phyloP scores from a whole-genome alignment of 2,329 filamentous ascomycete genomes.

The Elsinoe australis region DNA sequence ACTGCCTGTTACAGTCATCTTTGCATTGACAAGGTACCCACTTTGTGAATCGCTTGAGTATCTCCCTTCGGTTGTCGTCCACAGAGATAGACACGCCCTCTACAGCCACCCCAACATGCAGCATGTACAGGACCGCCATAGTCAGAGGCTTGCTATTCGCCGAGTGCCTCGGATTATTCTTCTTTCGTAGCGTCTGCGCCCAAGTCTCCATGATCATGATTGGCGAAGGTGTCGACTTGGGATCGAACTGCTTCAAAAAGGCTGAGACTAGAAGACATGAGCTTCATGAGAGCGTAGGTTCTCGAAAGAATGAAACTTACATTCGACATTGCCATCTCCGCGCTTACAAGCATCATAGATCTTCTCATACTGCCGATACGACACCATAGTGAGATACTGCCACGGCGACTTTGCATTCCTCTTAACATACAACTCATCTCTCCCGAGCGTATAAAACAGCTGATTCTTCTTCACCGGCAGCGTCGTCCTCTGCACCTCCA shows the following conservation, averaged over 20 bases:
- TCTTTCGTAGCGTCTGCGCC: background rate
- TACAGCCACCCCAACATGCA: background rate
- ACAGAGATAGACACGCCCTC: background rate
- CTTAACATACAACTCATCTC: background rate
- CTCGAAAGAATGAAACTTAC: too few species aligned
- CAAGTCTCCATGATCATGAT: background rate
- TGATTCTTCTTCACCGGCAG: background rate
- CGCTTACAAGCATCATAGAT: background rate
- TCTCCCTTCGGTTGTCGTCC: background rate
- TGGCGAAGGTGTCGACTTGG: background rate
- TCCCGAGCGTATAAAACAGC: background rate
- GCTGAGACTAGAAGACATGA: too few species aligned
- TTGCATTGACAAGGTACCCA: slow-evolving; percentile 1
- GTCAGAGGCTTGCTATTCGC: background rate
- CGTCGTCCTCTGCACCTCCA: background rate
- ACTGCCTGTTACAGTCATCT: background rate
- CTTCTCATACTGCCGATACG: slow-evolving; percentile 4
- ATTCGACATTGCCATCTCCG: background rate
- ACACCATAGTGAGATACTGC: slow-evolving; percentile 3
- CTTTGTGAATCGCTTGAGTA: background rate
- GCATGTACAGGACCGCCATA: slow-evolving; percentile 3
- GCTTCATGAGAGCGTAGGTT: too few species aligned
- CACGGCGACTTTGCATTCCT: background rate
- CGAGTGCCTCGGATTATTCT: background rate
- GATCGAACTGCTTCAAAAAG: background rate